Conservation (phyloP, 2,329 filamentous ascomycete genomes). For the Macroventuria anomochaeta region DNA sequence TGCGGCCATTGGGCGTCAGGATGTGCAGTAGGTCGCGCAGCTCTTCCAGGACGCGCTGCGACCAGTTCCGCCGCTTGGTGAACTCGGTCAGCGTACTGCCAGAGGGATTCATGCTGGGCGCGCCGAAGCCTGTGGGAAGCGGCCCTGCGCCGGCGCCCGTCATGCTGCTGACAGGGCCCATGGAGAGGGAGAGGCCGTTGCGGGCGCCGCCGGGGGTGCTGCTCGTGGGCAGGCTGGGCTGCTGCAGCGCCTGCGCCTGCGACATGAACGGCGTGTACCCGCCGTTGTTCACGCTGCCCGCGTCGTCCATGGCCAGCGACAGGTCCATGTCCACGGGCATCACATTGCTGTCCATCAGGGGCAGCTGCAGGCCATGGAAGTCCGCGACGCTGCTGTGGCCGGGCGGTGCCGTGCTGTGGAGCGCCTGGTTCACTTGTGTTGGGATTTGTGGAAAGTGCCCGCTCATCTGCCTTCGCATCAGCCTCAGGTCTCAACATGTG, state of each 20-base stretch:
- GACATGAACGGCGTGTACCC: slow-evolving; percentile 6
- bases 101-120: slow-evolving; percentile 50
- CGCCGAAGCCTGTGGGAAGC: slow-evolving; percentile 62
- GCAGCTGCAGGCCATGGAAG: slow-evolving; percentile 42
- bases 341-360: slow-evolving; percentile 40
- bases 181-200: slow-evolving; percentile 24
- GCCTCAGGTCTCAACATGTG: slow-evolving; percentile 17
- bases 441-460: slow-evolving; percentile 5
- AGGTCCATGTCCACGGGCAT: slow-evolving; percentile 57
- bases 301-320: slow-evolving; percentile 29
- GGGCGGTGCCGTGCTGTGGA: background rate
- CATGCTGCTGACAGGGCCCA: slow-evolving; percentile 45
- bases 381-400: slow-evolving; percentile 19
- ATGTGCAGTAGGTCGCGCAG: slow-evolving; percentile 88
- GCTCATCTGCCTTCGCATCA: slow-evolving; percentile 41
- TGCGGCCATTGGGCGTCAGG: slow-evolving; percentile 80
- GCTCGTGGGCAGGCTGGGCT: slow-evolving; percentile 27
- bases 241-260: slow-evolving; percentile 31
- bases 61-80: slow-evolving; percentile 77
- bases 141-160: slow-evolving; percentile 61
- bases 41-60: slow-evolving; percentile 86
- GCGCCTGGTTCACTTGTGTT: too few species aligned
- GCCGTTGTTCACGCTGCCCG: slow-evolving; percentile 32
- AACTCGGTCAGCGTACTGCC: slow-evolving; percentile 69
- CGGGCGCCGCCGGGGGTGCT: slow-evolving; percentile 24